Percentiles rank a stretch among this genome's conserved stretches.
Conservation (phyloP, 2,329 filamentous ascomycete species). For the Aspergillus pseudonomiae region DNA sequence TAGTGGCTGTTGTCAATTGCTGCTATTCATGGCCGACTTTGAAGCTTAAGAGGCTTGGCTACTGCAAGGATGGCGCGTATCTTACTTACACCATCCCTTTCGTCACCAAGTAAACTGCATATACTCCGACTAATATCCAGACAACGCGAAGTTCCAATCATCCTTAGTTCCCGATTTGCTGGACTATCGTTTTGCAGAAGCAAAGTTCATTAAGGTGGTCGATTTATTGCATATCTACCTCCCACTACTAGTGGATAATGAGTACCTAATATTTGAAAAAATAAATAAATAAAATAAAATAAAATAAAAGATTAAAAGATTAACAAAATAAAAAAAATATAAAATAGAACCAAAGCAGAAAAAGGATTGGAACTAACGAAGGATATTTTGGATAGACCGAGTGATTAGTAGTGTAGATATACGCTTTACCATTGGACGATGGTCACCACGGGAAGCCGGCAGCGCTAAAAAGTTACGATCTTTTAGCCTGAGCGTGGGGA, state of each 20-base stretch:
- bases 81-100: neutral
- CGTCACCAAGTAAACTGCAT: neutral
- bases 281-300: too few species aligned
- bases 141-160: neutral
- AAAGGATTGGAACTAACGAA: neutral
- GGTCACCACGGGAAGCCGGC: neutral
- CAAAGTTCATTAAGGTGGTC: neutral
- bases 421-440: neutral
- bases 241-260: neutral
- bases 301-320: too few species aligned
- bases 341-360: too few species aligned
- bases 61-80: neutral
- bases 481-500: neutral
- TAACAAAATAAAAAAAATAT: too few species aligned
- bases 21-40: neutral
- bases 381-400: neutral
- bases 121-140: neutral
- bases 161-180: neutral
- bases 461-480: neutral
- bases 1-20: neutral
- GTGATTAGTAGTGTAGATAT: neutral
- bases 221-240: neutral
- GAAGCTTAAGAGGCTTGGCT: neutral
- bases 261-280: neutral
- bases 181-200: neutral